Evolutionary conservation across 2,329 filamentous ascomycete genomes (phyloP).

Genomic region (Monosporascus sp.): DNA sequence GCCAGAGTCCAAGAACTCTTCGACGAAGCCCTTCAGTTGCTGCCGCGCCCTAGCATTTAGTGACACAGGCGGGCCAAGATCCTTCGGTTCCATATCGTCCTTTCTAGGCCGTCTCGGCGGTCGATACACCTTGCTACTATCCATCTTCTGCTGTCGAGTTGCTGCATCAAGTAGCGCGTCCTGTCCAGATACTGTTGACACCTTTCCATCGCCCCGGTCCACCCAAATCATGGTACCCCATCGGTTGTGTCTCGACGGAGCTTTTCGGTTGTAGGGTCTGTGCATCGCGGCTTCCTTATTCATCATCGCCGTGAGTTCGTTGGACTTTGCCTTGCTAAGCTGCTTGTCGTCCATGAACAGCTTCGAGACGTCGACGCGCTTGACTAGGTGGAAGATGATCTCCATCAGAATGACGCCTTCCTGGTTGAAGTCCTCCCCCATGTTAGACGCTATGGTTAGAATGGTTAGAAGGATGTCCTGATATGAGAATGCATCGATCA

Average conservation of each 20-base stretch:
- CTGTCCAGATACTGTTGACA: constrained; percentile 84
- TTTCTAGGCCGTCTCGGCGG: constrained; percentile 63
- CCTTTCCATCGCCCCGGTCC: constrained; percentile 76
- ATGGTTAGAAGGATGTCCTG: constrained; percentile 87
- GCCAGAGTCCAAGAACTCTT: constrained; percentile 89
- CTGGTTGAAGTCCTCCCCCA: constrained; percentile 85
- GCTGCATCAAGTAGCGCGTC: constrained; percentile 71
- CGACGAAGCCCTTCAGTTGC: constrained; percentile 75
- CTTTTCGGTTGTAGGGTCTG: constrained; percentile 67
- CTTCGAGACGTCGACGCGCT: constrained; percentile 77
- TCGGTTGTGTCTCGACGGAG: constrained; percentile 81
- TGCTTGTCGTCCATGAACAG: constrained; percentile 80
- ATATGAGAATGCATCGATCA: constrained; percentile 81
- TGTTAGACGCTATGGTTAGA: constrained; percentile 82
- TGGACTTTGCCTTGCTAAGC: constrained; percentile 59
- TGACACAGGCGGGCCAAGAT: constrained; percentile 68
- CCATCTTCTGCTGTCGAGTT: constrained; percentile 78
- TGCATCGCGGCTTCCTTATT: constrained; percentile 81
- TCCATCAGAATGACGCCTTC: constrained; percentile 90
- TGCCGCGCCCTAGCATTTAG: constrained; percentile 70
- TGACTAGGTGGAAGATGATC: constrained; percentile 85
- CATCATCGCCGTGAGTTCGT: constrained; percentile 70
- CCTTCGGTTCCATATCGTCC: constrained; percentile 59
- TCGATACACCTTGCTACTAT: constrained; percentile 83
- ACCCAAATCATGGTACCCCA: constrained; percentile 99